phyloP scores from a whole-genome alignment of 768 basidiomycete species.

The Aureoboletus auriporus region DNA sequence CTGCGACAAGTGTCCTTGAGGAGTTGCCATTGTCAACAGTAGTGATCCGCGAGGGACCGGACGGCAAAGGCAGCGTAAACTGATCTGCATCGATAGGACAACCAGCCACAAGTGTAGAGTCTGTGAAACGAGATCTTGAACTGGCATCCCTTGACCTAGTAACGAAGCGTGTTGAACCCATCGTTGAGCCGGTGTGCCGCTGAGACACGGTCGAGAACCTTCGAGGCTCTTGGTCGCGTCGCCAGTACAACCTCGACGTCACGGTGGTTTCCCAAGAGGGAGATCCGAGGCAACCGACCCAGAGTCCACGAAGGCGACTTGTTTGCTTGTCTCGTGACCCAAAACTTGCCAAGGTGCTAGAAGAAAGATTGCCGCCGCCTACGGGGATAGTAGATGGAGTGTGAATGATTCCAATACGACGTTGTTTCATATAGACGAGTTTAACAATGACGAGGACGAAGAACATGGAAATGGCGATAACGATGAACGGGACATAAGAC shows the following conservation, averaged over 20 bases:
- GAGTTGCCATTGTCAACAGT: neutral
- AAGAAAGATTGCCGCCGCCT: neutral
- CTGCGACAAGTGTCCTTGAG: neutral
- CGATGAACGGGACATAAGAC: slow-evolving; percentile 12
- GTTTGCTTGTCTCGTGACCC: slow-evolving; percentile 5
- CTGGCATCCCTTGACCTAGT: neutral
- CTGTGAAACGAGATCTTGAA: slow-evolving; percentile 6
- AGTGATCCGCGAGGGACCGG: neutral
- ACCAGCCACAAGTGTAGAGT: slow-evolving; percentile 8
- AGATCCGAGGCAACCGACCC: slow-evolving; percentile 30
- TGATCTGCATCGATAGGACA: slow-evolving; percentile 4
- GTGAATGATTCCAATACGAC: slow-evolving; percentile 27
- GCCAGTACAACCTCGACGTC: slow-evolving; percentile 14
- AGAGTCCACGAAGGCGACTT: slow-evolving; percentile 9
- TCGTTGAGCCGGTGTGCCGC: too few relatives aligned
- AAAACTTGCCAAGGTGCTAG: neutral
- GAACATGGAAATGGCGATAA: slow-evolving; percentile 12
- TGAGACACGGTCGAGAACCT: too few relatives aligned
- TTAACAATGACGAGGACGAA: slow-evolving; percentile 22
- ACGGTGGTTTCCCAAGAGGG: slow-evolving; percentile 28
- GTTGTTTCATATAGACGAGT: slow-evolving; percentile 25
- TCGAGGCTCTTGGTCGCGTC: neutral
- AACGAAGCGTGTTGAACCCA: too few relatives aligned
- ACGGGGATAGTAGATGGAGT: slow-evolving; percentile 1
- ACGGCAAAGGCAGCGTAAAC: neutral